phyloP scores from a whole-genome alignment of 305 asterid species.

The Solanum aculeatissimum region DNA sequence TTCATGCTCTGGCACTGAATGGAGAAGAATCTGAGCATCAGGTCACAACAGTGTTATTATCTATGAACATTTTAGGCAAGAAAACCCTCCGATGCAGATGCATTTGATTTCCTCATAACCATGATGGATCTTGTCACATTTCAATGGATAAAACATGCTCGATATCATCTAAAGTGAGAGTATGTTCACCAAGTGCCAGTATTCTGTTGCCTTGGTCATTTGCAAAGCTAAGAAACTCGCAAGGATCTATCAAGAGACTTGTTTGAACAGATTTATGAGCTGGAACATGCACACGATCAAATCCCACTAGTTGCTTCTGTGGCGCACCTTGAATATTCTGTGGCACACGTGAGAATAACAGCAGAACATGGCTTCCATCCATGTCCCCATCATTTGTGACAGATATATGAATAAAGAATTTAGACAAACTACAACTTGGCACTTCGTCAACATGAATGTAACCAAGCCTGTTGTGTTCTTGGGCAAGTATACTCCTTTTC shows the following conservation, averaged over 20 bases:
- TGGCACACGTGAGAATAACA: slow-evolving; percentile 41
- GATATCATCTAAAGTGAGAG: slow-evolving; percentile 30
- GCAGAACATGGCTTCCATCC: slow-evolving; percentile 55
- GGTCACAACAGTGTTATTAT: not conserved
- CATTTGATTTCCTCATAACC: not conserved
- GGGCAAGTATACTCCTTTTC: slow-evolving; percentile 20
- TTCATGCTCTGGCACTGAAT: not conserved
- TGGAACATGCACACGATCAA: slow-evolving; percentile 38
- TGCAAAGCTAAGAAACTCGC: slow-evolving; percentile 72
- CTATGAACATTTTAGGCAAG: not conserved
- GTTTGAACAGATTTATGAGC: slow-evolving; percentile 18
- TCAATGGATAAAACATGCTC: slow-evolving; percentile 47
- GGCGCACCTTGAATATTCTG: slow-evolving; percentile 37
- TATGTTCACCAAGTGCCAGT: slow-evolving; percentile 63
- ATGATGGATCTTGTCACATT: slow-evolving; percentile 5
- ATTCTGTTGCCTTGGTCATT: slow-evolving; percentile 51
- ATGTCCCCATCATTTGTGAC: slow-evolving; percentile 54
- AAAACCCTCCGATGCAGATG: not conserved
- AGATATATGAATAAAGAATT: slow-evolving; percentile 39
- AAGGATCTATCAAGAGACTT: slow-evolving; percentile 56
- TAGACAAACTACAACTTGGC: slow-evolving; percentile 36
- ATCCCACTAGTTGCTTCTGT: slow-evolving; percentile 50
- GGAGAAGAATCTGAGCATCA: not conserved
- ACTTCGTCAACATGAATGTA: slow-evolving; percentile 41
- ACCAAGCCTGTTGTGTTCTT: slow-evolving; percentile 10